A percentile compares a stretch with the other conserved stretches of the same genome.
phyloP scores from a whole-genome alignment of 2,329 filamentous ascomycete species.

The Apiospora aurea region DNA sequence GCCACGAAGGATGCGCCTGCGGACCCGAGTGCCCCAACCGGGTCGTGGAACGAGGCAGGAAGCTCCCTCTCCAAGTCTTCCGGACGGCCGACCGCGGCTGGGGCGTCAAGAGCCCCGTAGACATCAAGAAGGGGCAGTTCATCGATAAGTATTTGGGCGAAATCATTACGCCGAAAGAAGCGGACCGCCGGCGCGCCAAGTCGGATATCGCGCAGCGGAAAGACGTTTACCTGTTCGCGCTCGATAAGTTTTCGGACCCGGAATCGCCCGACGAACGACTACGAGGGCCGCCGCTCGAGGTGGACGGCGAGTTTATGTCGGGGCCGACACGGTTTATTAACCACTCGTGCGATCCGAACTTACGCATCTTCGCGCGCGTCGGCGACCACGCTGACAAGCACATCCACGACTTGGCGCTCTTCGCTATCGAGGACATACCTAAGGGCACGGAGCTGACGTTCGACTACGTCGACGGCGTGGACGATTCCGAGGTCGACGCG shows the following conservation, averaged over 20 bases:
- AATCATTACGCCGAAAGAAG: conserved; percentile 69
- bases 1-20: conserved; percentile 75
- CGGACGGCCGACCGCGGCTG: conserved; percentile 76
- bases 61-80: conserved; percentile 78
- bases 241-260: conserved; percentile 79
- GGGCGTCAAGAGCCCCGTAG: conserved; percentile 72
- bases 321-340: conserved; percentile 85
- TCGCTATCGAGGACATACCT: conserved; percentile 71
- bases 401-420: conserved; percentile 79
- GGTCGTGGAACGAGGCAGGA: conserved; percentile 77
- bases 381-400: conserved; percentile 78
- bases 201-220: conserved; percentile 67
- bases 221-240: conserved; percentile 78
- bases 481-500: conserved; percentile 56
- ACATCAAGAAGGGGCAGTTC: conserved; percentile 76
- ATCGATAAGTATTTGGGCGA: conserved; percentile 82
- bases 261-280: conserved; percentile 63
- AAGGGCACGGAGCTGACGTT: conserved; percentile 77
- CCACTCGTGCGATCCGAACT: conserved; percentile 80
- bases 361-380: conserved; percentile 80
- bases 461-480: conserved; percentile 76
- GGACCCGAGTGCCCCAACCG: conserved; percentile 71
- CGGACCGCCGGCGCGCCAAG: conserved; percentile 66
- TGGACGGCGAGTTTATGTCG: conserved; percentile 78
- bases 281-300: conserved; percentile 62